Percentiles rank a stretch among this genome's conserved stretches.
These are phyloP conservation scores for Nicotiana otophora DNA, from an alignment of 257 asterid species.

Conservation along the genomic window DNA sequence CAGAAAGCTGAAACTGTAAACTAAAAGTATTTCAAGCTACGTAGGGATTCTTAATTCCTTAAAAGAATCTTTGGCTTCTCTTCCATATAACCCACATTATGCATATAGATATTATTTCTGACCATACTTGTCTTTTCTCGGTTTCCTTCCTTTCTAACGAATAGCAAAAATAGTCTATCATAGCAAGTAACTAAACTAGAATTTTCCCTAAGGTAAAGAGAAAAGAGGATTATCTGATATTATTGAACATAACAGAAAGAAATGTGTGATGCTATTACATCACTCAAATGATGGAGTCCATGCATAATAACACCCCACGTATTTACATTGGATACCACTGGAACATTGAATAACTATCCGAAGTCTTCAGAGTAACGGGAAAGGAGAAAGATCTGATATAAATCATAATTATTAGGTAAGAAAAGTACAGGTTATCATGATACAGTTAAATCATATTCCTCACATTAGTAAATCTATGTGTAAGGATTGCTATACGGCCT, in stretches of 20 bases:
- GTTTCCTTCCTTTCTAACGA: not conserved
- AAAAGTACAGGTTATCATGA: not conserved
- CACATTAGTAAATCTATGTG: not conserved
- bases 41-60: not conserved
- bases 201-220: not conserved
- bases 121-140: not conserved
- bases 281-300: not conserved
- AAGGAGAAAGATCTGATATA: not conserved
- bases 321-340: not conserved
- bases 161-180: not conserved
- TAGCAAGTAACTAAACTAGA: not conserved
- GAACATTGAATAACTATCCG: not conserved
- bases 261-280: not conserved
- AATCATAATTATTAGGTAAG: not conserved
- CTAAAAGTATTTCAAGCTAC: not conserved
- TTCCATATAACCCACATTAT: not conserved
- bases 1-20: constrained; percentile 1
- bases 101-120: not conserved
- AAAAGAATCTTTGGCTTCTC: constrained; percentile 2
- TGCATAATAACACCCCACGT: not conserved
- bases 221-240: not conserved
- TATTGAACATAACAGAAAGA: not conserved
- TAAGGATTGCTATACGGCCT: not conserved
- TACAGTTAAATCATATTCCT: not conserved
- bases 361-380: not conserved